phyloP scores from a whole-genome alignment of 1,284 basidiomycete species.

The Salmacisia buchloeana region DNA sequence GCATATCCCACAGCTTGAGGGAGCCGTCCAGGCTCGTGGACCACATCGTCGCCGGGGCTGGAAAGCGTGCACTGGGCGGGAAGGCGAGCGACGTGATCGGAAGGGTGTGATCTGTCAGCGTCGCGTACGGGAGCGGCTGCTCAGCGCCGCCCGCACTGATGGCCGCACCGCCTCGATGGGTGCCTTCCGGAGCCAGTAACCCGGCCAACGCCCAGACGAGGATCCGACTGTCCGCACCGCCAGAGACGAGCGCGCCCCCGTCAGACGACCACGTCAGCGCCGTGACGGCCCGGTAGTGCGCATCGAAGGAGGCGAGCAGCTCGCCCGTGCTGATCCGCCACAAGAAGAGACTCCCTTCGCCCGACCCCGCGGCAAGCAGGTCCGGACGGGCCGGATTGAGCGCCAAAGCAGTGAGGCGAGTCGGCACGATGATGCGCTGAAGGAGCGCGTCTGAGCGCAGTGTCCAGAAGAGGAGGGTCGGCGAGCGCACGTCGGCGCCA shows the following conservation, averaged over 20 bases:
- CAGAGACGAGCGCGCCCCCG: conserved; percentile 71
- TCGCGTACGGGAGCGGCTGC: conserved; percentile 67
- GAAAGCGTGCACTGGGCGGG: conserved; percentile 68
- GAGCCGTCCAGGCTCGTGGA: conserved; percentile 81
- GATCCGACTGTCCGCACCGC: conserved; percentile 80
- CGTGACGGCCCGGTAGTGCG: conserved; percentile 83
- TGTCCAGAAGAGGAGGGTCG: conserved; percentile 63
- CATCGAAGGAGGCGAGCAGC: conserved; percentile 82
- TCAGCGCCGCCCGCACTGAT: conserved; percentile 12
- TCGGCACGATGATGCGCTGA: conserved; percentile 79
- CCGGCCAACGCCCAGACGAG: conserved; percentile 83
- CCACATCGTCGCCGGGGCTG: conserved; percentile 65
- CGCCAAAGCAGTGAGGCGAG: conserved; percentile 74
- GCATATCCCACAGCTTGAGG: conserved; percentile 88
- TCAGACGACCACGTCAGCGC: conserved; percentile 77
- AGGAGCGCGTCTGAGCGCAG: conserved; percentile 54
- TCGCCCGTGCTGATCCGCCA: conserved; percentile 94
- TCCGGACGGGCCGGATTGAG: conserved; percentile 67
- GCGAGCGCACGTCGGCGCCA: not conserved
- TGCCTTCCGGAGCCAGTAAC: conserved; percentile 55
- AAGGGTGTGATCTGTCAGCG: conserved; percentile 83
- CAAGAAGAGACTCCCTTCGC: conserved; percentile 80
- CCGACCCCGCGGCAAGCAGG: conserved; percentile 79
- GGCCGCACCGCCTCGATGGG: conserved; percentile 27
- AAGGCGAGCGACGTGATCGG: conserved; percentile 75